These are phyloP conservation scores for Penicillium canescens DNA, from an alignment of 495 filamentous ascomycete genomes.

Conservation along the genomic window DNA sequence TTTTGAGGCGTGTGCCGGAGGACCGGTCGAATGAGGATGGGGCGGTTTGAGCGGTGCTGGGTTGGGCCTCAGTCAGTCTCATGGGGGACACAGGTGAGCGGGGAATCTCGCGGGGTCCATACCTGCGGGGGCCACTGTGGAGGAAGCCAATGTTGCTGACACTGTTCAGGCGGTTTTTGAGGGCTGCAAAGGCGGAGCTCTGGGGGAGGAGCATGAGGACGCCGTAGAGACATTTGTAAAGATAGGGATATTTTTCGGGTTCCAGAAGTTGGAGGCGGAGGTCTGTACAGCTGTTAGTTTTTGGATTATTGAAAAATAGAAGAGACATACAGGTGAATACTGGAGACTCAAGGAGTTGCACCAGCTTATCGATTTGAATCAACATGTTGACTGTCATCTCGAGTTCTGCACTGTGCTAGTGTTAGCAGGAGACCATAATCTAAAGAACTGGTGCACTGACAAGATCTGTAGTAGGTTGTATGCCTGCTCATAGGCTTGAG, in stretches of 20 bases:
- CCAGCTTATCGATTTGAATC: slow-evolving; percentile 98
- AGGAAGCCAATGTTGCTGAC: slow-evolving; percentile 96
- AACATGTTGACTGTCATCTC: slow-evolving; percentile 99
- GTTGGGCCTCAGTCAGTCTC: slow-evolving; percentile 10
- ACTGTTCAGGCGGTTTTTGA: slow-evolving; percentile 96
- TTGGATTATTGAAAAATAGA: background rate
- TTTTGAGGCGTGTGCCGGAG: slow-evolving; percentile 68
- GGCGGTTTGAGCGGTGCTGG: slow-evolving; percentile 15
- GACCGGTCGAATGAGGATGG: slow-evolving; percentile 62
- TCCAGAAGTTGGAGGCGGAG: slow-evolving; percentile 97
- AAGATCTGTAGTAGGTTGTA: slow-evolving; percentile 97
- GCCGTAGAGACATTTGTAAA: slow-evolving; percentile 98
- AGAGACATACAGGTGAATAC: slow-evolving; percentile 83
- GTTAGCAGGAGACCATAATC: slow-evolving; percentile 36
- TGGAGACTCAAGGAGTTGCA: slow-evolving; percentile 94
- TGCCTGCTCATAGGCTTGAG: slow-evolving; percentile 98
- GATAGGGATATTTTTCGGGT: slow-evolving; percentile 90
- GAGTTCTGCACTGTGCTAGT: slow-evolving; percentile 72
- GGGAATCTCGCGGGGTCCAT: slow-evolving; percentile 38
- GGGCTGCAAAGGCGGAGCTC: slow-evolving; percentile 91
- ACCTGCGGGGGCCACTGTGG: slow-evolving; percentile 81
- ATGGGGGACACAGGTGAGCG: background rate
- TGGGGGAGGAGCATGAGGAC: slow-evolving; percentile 97
- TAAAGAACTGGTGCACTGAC: slow-evolving; percentile 47
- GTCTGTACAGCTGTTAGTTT: slow-evolving; percentile 50